Evolutionary conservation across 192 early-diverging fungal species (phyloP).

Genomic region (Coemansia sp.): DNA sequence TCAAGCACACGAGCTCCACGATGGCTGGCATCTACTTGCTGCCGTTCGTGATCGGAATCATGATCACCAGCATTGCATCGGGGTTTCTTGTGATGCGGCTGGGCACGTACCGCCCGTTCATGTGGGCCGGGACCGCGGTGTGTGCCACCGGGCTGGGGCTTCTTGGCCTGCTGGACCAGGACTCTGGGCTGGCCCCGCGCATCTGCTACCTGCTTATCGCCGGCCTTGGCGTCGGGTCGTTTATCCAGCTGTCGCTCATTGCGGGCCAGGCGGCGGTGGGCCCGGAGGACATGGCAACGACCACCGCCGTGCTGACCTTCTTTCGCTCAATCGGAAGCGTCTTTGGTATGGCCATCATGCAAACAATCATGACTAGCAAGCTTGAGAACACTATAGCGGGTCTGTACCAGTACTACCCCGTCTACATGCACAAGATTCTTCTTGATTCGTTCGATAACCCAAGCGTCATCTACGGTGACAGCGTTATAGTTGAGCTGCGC

Average conservation of each 20-base stretch:
- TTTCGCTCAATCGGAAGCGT: conserved; percentile 66
- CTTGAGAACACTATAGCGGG: conserved; percentile 15
- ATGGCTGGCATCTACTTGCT: conserved; percentile 60
- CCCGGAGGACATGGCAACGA: conserved; percentile 63
- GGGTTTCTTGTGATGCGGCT: conserved; percentile 66
- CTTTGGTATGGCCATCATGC: conserved; percentile 64
- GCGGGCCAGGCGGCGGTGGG: conserved; percentile 69
- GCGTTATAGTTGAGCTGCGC: conserved; percentile 49
- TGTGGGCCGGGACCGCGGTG: conserved; percentile 70
- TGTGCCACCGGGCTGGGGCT: conserved; percentile 66
- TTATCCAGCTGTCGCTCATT: conserved; percentile 73
- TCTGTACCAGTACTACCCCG: conserved; percentile 37
- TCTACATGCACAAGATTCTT: conserved; percentile 20
- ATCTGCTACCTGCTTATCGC: conserved; percentile 69
- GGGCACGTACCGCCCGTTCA: conserved; percentile 66
- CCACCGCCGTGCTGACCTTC: conserved; percentile 67
- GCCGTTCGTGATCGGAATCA: conserved; percentile 60
- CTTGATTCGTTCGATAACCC: conserved; percentile 49
- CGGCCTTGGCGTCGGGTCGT: conserved; percentile 75
- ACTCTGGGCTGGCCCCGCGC: conserved; percentile 53
- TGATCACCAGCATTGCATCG: conserved; percentile 62
- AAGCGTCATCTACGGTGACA: conserved; percentile 29
- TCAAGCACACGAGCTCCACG: conserved; percentile 60
- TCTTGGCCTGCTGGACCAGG: conserved; percentile 55
- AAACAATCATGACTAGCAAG: conserved; percentile 57